Conservation (phyloP, 2,329 filamentous ascomycete genomes). For the Alternaria sp. region DNA sequence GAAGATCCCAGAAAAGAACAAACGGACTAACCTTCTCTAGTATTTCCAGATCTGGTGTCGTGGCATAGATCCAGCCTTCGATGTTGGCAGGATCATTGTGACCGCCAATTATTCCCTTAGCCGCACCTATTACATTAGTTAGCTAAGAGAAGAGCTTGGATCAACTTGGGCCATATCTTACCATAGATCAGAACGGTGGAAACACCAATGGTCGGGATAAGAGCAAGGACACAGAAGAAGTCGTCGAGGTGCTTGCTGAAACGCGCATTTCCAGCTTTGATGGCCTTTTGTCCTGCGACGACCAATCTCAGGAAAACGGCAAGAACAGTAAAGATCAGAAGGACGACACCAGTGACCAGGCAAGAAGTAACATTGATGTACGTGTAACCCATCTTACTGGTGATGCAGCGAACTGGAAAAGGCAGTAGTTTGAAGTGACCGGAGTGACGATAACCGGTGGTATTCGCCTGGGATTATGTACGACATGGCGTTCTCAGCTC, state of each 20-base stretch:
- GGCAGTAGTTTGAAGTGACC: neutral
- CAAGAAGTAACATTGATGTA: conserved; percentile 19
- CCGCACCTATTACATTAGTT: conserved; percentile 2
- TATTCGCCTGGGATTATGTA: conserved; percentile 5
- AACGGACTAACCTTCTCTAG: conserved; percentile 8
- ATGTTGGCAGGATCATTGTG: conserved; percentile 14
- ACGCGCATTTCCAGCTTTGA: neutral
- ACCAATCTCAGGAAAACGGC: conserved; percentile 4
- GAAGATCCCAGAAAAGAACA: neutral
- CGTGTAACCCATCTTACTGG: conserved; percentile 13
- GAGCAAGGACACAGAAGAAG: conserved; percentile 15
- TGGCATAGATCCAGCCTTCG: conserved; percentile 13
- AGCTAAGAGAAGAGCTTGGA: neutral
- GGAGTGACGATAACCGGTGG: neutral
- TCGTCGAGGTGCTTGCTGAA: conserved; percentile 14
- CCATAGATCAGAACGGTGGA: conserved; percentile 17
- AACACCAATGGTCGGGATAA: conserved; percentile 14
- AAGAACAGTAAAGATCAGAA: neutral
- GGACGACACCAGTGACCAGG: conserved; percentile 5
- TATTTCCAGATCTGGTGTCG: conserved; percentile 11
- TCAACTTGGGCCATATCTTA: neutral
- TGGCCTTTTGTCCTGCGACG: neutral
- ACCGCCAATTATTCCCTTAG: conserved; percentile 14
- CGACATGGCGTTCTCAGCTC: neutral
- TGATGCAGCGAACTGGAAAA: neutral